Percentiles rank a stretch among this genome's conserved stretches.
Evolutionary conservation across 2,329 filamentous ascomycete species (phyloP).

Genomic region (Aspergillus ustus): DNA sequence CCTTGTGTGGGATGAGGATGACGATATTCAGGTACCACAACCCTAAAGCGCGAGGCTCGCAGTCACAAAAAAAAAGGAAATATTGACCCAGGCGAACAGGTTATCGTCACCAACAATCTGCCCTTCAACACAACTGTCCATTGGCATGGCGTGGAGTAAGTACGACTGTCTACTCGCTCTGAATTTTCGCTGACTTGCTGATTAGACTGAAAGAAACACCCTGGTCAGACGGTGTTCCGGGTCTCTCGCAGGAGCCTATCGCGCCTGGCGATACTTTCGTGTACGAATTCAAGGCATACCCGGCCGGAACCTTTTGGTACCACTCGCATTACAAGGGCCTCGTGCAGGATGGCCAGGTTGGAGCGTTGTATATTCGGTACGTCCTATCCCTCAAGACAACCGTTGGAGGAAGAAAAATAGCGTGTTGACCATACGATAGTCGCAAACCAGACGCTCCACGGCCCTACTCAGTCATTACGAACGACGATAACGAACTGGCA

Average conservation of each 20-base stretch:
- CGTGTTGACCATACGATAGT: slow-evolving; percentile 27
- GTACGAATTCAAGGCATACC: slow-evolving; percentile 59
- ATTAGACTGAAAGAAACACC: slow-evolving; percentile 54
- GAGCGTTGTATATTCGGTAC: slow-evolving; percentile 46
- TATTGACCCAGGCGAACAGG: slow-evolving; percentile 18
- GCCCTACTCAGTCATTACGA: slow-evolving; percentile 58
- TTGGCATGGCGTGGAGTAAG: slow-evolving; percentile 46
- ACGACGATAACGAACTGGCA: slow-evolving; percentile 41
- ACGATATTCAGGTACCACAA: slow-evolving; percentile 32
- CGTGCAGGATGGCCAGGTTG: slow-evolving; percentile 64
- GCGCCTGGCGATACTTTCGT: slow-evolving; percentile 54
- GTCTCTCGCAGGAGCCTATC: slow-evolving; percentile 60
- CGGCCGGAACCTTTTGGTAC: slow-evolving; percentile 61
- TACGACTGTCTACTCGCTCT: background rate
- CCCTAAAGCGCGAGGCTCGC: too few relatives aligned
- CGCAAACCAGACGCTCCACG: slow-evolving; percentile 36
- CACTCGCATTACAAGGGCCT: slow-evolving; percentile 61
- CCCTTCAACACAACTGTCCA: slow-evolving; percentile 39
- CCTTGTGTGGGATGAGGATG: slow-evolving; percentile 32
- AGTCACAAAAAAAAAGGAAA: background rate
- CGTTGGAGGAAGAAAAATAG: too few relatives aligned
- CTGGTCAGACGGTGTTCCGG: slow-evolving; percentile 64
- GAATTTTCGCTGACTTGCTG: background rate
- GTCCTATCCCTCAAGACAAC: background rate
- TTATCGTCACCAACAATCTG: slow-evolving; percentile 37